phyloP scores from a whole-genome alignment of 1,139 yeast genomes.

The Diutina pseudorugosa region DNA sequence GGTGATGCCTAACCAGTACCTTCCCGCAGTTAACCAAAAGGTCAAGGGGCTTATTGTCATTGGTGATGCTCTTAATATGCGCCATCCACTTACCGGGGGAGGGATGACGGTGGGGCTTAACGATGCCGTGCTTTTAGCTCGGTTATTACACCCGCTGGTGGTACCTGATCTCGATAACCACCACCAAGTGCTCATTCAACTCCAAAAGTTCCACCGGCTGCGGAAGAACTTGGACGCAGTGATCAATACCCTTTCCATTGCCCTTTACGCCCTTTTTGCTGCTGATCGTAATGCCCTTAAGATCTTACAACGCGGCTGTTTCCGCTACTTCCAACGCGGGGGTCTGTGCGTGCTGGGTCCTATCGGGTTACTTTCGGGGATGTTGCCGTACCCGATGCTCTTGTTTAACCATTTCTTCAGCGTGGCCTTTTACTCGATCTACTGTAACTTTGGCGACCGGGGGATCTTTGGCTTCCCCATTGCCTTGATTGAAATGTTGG shows the following conservation, averaged over 20 bases:
- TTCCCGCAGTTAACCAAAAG: conserved; percentile 57
- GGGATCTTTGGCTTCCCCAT: conserved; percentile 63
- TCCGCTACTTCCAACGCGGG: conserved; percentile 71
- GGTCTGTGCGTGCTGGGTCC: conserved; percentile 76
- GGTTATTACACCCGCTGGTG: conserved; percentile 41
- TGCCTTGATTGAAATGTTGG: conserved; percentile 59
- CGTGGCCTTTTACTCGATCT: conserved; percentile 79
- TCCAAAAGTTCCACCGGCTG: conserved; percentile 59
- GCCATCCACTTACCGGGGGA: conserved; percentile 98
- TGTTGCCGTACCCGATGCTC: conserved; percentile 60
- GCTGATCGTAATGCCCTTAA: conserved; percentile 59
- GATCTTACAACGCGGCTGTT: conserved; percentile 80
- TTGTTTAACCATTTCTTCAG: conserved; percentile 78
- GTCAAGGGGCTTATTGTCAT: conserved; percentile 71
- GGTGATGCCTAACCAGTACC: conserved; percentile 89
- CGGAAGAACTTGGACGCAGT: conserved; percentile 76
- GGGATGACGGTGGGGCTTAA: conserved; percentile 97
- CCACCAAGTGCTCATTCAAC: conserved; percentile 36
- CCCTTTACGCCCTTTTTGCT: conserved; percentile 80
- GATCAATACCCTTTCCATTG: conserved; percentile 81
- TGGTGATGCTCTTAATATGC: conserved; percentile 94
- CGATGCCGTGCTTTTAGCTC: conserved; percentile 65
- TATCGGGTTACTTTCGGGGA: conserved; percentile 72
- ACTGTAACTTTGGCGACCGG: conserved; percentile 50
- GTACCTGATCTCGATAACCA: conserved; percentile 53